These are phyloP conservation scores for Beta lomatogona DNA, from an alignment of 179 eudicot species.

Conservation along the genomic window DNA sequence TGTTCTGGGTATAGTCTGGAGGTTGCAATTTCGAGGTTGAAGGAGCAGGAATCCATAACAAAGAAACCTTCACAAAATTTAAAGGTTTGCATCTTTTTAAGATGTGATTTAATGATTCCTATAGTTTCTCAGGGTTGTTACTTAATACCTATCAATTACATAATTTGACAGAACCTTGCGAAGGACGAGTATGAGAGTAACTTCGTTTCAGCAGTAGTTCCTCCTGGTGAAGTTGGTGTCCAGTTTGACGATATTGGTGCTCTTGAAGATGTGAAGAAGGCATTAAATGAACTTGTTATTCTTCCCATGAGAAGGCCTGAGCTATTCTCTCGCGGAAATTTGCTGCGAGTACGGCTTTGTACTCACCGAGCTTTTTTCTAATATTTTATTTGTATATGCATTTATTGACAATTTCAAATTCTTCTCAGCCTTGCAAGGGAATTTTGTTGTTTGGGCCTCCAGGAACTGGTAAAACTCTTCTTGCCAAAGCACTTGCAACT, in stretches of 20 bases:
- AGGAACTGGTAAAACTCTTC: conserved; percentile 98
- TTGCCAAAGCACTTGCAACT: conserved; percentile 98
- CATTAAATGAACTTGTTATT: conserved; percentile 91
- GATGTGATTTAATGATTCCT: conserved; percentile 1
- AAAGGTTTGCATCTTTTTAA: conserved; percentile 50
- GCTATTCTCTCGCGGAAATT: conserved; percentile 90
- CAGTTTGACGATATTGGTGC: conserved; percentile 96
- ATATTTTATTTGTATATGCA: background rate
- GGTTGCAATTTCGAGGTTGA: conserved; percentile 76
- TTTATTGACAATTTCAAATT: conserved; percentile 16
- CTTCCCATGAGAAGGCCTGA: conserved; percentile 99
- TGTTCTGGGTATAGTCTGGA: conserved; percentile 57
- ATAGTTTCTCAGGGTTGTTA: background rate
- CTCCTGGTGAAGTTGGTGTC: conserved; percentile 94
- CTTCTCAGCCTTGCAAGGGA: conserved; percentile 97
- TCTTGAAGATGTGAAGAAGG: conserved; percentile 96
- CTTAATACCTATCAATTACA: conserved; percentile 10
- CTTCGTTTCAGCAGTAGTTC: conserved; percentile 93
- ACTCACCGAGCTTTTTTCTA: background rate
- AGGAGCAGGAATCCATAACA: conserved; percentile 72
- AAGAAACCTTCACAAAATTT: conserved; percentile 81
- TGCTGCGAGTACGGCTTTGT: conserved; percentile 71
- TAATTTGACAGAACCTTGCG: conserved; percentile 73
- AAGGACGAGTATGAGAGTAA: conserved; percentile 98
- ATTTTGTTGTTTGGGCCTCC: conserved; percentile 99